These are phyloP conservation scores for Quercus phellos DNA, from an alignment of 331 rosid species.

Conservation along the genomic window DNA sequence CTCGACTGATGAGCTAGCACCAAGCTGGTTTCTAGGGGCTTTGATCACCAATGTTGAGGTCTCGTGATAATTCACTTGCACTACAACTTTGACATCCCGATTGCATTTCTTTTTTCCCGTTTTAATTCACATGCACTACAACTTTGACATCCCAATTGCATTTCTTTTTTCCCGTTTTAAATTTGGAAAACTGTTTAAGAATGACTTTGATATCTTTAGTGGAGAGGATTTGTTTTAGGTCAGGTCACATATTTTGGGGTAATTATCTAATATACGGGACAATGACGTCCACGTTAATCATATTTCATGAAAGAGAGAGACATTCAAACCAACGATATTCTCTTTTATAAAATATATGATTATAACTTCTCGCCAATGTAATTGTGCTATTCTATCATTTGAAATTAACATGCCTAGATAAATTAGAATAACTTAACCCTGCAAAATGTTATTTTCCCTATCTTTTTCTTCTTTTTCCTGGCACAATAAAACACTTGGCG, in stretches of 20 bases:
- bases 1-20: too few species aligned
- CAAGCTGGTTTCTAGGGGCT: too few species aligned
- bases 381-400: too few species aligned
- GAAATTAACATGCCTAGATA: too few species aligned
- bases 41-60: not conserved
- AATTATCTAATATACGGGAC: too few species aligned
- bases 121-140: constrained; percentile 5
- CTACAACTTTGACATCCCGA: constrained; percentile 15
- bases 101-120: not conserved
- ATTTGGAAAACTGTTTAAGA: not conserved
- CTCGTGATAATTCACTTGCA: constrained; percentile 4
- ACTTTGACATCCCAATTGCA: constrained; percentile 14
- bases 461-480: not conserved
- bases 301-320: not conserved
- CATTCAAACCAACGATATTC: too few species aligned
- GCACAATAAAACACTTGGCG: too few species aligned
- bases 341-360: too few species aligned
- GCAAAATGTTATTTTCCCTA: not conserved
- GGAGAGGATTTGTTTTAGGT: constrained; percentile 12
- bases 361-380: too few species aligned
- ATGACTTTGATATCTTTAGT: constrained; percentile 8
- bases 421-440: too few species aligned
- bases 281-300: not conserved
- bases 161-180: not conserved
- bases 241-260: not conserved